Evolutionary conservation across 768 basidiomycete genomes (phyloP), one percentile per base, ranked within the genome.

Genomic region (Sporobolomyces roseus): DNA sequence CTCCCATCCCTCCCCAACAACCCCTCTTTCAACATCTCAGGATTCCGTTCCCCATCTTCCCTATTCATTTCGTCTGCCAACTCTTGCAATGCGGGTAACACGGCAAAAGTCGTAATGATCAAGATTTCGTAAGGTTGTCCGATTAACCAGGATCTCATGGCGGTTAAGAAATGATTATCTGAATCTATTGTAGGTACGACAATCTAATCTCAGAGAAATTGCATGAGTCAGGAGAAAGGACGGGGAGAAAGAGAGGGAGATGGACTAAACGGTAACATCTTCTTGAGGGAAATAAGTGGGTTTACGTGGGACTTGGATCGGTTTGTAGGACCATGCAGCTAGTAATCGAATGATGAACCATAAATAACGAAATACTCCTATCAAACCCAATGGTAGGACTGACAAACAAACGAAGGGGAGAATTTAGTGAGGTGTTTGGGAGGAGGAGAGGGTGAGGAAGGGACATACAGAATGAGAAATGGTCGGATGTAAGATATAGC

Each of bases 171-270:
- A 83, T 93, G 93, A 79, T 92, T 91, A 56, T 92, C 93, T 4
- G 93, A 91, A 78, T 96, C 92, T 76, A 96, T 93, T 68, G 91
- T 94, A 45, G 92, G 92, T 4, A 94, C 93, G 68, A 96, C 91
- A 77, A 94, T 93, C 66, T 71, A 58, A 27, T 12, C 3, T n/a
- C 35, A 25, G n/a, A 7, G 16, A 32, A 5, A 12, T 43, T 25
- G 41, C 4, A n/a, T 21, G 4, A 21, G 25, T 43, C 38, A 25
- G 8, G 7, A 29, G 27, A 27, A 27, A 46, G 49, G 29, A 17
- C 7, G 19, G 32, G 36, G 5, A 13, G 1, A n/a, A 43, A 29
- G 23, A 10, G 21, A 36, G 14, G 25, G 33, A 25, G 50, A 48
- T 21, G 7, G 25, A 21, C 14, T 10, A 36, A 49, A 71, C 70